A percentile compares a stretch with the other conserved stretches of the same genome.
Evolutionary conservation across 2,329 filamentous ascomycete genomes (phyloP).

Genomic region (Seiridium cupressi): DNA sequence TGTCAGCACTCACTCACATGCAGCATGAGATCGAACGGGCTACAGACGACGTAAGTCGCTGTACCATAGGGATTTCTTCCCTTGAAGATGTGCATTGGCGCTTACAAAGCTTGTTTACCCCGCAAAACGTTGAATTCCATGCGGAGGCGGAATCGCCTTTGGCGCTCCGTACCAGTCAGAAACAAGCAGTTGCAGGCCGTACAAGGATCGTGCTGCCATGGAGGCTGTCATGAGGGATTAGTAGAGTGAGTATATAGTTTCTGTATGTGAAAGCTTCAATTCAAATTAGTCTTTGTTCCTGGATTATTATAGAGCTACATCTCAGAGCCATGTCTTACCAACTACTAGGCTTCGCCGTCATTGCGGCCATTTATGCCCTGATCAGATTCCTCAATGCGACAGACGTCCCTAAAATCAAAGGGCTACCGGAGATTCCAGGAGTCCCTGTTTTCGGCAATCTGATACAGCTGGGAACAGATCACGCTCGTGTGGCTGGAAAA

Average conservation of each 20-base stretch:
- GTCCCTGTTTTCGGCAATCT: conserved; percentile 4
- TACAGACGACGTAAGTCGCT: too few relatives aligned
- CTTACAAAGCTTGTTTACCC: background rate
- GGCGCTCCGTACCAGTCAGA: background rate
- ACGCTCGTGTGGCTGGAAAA: conserved; percentile 2
- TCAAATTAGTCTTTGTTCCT: background rate
- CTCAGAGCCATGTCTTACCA: conserved; percentile 4
- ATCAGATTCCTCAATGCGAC: conserved; percentile 5
- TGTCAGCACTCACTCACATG: too few relatives aligned
- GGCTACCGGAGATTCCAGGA: conserved; percentile 3
- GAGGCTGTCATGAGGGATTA: background rate
- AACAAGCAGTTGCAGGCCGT: background rate
- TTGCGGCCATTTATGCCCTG: background rate
- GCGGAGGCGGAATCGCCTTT: background rate
- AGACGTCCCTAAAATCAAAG: conserved; percentile 3
- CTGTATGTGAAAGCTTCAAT: background rate
- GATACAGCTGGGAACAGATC: conserved; percentile 3
- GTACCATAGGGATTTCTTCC: too few relatives aligned
- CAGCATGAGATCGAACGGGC: too few relatives aligned
- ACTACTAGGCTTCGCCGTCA: background rate
- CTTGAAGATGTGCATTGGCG: too few relatives aligned
- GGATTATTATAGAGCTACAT: too few relatives aligned
- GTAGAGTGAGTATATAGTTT: background rate
- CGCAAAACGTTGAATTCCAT: background rate
- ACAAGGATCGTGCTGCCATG: background rate